Evolutionary conservation across 2,329 filamentous ascomycete genomes (phyloP).

Genomic region (Fusarium oligoseptatum): DNA sequence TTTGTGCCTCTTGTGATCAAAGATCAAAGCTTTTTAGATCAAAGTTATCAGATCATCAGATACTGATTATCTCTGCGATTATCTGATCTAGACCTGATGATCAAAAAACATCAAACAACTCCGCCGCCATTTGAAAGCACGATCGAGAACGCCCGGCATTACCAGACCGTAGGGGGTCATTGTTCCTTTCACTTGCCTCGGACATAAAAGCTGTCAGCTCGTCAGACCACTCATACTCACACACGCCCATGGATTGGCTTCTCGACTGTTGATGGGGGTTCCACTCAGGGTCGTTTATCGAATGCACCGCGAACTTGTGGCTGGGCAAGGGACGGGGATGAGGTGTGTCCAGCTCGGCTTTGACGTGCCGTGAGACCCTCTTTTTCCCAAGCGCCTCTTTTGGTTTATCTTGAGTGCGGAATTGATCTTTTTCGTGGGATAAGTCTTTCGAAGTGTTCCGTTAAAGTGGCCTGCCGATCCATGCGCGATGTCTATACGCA

Average conservation of each 20-base stretch:
- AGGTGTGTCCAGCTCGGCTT: slow-evolving; percentile 32
- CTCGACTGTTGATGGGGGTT: slow-evolving; percentile 35
- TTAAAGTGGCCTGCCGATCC: not conserved
- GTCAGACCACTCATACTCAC: slow-evolving; percentile 19
- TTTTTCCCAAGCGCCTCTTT: slow-evolving; percentile 6
- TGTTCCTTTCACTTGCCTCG: not conserved
- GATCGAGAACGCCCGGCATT: not conserved
- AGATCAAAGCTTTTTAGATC: slow-evolving; percentile 13
- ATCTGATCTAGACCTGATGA: not conserved
- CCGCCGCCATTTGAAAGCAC: not conserved
- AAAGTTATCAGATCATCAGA: slow-evolving; percentile 41
- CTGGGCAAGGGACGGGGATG: slow-evolving; percentile 15
- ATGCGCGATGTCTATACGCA: not conserved
- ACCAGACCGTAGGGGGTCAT: not conserved
- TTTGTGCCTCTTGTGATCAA: not conserved
- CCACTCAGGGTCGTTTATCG: slow-evolving; percentile 21
- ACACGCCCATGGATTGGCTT: slow-evolving; percentile 31
- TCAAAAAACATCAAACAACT: not conserved
- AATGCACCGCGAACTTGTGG: slow-evolving; percentile 21
- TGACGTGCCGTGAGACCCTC: slow-evolving; percentile 39
- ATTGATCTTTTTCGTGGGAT: not conserved
- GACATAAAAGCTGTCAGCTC: not conserved
- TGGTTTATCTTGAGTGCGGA: not conserved
- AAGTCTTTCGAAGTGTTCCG: not conserved
- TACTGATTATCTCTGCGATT: slow-evolving; percentile 18